A percentile compares a stretch with the other conserved stretches of the same genome.
These are phyloP conservation scores for Nothophytophthora sp. DNA, from an alignment of 352 stramenopile genomes.

Conservation along the genomic window DNA sequence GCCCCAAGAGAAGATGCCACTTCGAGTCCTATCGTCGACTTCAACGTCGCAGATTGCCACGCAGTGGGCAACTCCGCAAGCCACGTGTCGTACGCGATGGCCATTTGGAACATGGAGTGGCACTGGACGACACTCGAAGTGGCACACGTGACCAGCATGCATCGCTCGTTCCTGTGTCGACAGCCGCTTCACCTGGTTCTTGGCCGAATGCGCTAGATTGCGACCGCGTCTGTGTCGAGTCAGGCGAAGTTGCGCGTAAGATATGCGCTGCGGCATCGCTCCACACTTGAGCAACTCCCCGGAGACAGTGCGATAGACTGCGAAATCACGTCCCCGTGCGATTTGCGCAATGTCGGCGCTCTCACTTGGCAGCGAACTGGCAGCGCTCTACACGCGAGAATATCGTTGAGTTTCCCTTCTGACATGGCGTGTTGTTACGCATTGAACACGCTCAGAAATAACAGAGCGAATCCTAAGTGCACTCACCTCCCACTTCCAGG, in stretches of 20 bases:
- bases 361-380: constrained; percentile 10
- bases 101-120: constrained; percentile 4
- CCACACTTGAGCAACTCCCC: constrained; percentile 20
- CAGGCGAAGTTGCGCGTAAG: constrained; percentile 22
- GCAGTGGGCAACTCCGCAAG: constrained; percentile 47
- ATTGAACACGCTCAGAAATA: too few relatives aligned
- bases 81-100: constrained; percentile 27
- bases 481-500: constrained; percentile 18
- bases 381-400: background rate
- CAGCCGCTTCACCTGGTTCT: constrained; percentile 21
- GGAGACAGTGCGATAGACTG: constrained; percentile 12
- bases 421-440: too few relatives aligned
- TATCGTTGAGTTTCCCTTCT: too few relatives aligned
- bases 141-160: constrained; percentile 15
- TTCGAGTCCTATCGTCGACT: background rate
- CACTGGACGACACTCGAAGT: constrained; percentile 8
- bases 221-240: constrained; percentile 7
- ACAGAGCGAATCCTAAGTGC: background rate
- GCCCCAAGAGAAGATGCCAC: constrained; percentile 34
- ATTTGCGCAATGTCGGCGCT: constrained; percentile 12
- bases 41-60: constrained; percentile 20
- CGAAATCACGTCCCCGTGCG: constrained; percentile 15
- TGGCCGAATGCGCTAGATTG: constrained; percentile 13
- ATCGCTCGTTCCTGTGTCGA: constrained; percentile 1
- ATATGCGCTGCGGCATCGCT: constrained; percentile 5